Conservation (phyloP, 23 red algal genomes). For the Cyanidiococcus yangmingshanensis region DNA sequence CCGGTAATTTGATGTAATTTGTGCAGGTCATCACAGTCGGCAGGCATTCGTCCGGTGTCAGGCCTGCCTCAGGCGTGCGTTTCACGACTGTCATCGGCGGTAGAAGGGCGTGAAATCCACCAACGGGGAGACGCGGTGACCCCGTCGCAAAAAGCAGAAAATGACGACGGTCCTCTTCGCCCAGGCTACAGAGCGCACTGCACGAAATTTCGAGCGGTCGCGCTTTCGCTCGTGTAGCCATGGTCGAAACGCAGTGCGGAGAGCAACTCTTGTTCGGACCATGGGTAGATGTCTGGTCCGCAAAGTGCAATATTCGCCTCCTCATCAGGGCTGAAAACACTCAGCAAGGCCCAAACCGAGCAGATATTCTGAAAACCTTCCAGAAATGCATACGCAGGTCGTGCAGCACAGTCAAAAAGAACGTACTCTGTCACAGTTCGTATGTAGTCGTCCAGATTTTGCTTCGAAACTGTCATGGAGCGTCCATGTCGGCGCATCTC, state of each 20-base stretch:
- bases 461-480: constrained; percentile 35
- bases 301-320: constrained; percentile 71
- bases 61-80: constrained; percentile 62
- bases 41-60: constrained; percentile 66
- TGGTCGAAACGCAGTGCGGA: constrained; percentile 82
- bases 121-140: constrained; percentile 73
- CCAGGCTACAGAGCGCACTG: constrained; percentile 43
- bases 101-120: constrained; percentile 58
- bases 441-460: constrained; percentile 74
- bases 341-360: constrained; percentile 40
- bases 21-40: constrained; percentile 99
- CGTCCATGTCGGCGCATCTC: constrained; percentile 55
- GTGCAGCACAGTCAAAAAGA: constrained; percentile 49
- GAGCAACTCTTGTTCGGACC: constrained; percentile 57
- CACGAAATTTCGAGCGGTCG: constrained; percentile 54
- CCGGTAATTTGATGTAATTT: constrained; percentile 95
- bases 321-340: constrained; percentile 33
- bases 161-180: constrained; percentile 52
- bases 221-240: constrained; percentile 75
- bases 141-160: constrained; percentile 90
- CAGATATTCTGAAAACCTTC: constrained; percentile 47
- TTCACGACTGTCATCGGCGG: constrained; percentile 79
- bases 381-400: constrained; percentile 61
- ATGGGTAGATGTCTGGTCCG: constrained; percentile 68
- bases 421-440: constrained; percentile 40